Evolutionary conservation across 1,139 yeast species (phyloP).

Genomic region (Yueomyces sp.): DNA sequence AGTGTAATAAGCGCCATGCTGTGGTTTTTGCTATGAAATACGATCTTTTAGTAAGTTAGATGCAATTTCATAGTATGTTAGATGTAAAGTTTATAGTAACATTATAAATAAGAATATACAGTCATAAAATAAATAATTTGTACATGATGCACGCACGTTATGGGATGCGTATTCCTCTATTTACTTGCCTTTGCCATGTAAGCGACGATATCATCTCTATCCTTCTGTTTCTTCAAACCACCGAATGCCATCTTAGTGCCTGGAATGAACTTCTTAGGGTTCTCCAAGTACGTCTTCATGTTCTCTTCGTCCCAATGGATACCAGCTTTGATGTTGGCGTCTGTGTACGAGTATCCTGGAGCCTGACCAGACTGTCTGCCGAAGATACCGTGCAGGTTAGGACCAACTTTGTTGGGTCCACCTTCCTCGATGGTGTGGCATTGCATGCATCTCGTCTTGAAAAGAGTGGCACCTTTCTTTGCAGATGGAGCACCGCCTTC

Average conservation of each 20-base stretch:
- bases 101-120: no score
- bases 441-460: constrained; percentile 98
- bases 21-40: no score
- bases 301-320: constrained; percentile 79
- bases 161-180: constrained; percentile 23
- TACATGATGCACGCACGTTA: neutral
- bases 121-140: no score
- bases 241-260: constrained; percentile 99
- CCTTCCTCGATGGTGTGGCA: constrained; percentile 96
- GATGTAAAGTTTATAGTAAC: no score
- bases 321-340: constrained; percentile 95
- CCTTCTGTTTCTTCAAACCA: constrained; percentile 98
- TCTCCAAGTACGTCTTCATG: constrained; percentile 90
- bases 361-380: constrained; percentile 91
- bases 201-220: constrained; percentile 91
- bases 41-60: no score
- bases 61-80: no score
- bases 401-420: constrained; percentile 98
- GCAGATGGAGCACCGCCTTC: constrained; percentile 47
- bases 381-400: constrained; percentile 89
- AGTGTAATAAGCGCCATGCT: no score
- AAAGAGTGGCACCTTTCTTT: constrained; percentile 95
- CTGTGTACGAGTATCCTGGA: constrained; percentile 90
- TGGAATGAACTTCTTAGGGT: constrained; percentile 99
- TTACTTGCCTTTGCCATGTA: constrained; percentile 75